These are phyloP conservation scores for Phytophthora quininea DNA, from an alignment of 352 stramenopile genomes.

Conservation along the genomic window DNA sequence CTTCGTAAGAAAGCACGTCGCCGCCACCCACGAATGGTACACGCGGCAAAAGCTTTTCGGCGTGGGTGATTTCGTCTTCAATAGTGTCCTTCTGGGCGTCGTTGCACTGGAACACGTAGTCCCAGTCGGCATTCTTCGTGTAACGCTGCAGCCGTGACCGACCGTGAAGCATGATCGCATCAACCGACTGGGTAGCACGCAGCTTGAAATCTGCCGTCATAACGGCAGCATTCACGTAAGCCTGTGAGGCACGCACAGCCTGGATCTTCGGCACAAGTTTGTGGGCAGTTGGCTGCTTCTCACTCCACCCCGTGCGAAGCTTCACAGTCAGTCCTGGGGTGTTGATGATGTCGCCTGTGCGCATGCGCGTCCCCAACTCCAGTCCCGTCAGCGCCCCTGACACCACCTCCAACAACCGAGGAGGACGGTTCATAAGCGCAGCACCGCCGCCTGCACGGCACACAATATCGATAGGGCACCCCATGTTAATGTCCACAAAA, in stretches of 20 bases:
- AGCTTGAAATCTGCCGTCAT: conserved; percentile 77
- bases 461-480: conserved; percentile 98
- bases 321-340: conserved; percentile 96
- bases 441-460: conserved; percentile 89
- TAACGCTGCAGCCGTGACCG: conserved; percentile 97
- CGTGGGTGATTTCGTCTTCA: conserved; percentile 8
- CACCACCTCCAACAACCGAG: conserved; percentile 91
- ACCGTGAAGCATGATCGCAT: conserved; percentile 94
- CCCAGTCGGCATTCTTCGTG: conserved; percentile 97
- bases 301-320: conserved; percentile 97
- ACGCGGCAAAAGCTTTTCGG: conserved; percentile 1
- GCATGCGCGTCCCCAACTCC: conserved; percentile 61
- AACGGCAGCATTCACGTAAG: conserved; percentile 84
- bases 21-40: conserved; percentile 94
- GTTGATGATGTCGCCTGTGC: conserved; percentile 32
- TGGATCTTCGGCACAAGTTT: conserved; percentile 94
- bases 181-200: conserved; percentile 62
- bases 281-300: conserved; percentile 95
- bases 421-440: conserved; percentile 93
- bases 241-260: conserved; percentile 47
- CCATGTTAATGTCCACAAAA: conserved; percentile 99
- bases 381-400: conserved; percentile 86
- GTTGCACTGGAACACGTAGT: conserved; percentile 95
- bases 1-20: conserved; percentile 86
- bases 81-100: conserved; percentile 46